These are phyloP conservation scores for Lachancea dasiensis DNA, from an alignment of 805 yeast species.

Conservation along the genomic window DNA sequence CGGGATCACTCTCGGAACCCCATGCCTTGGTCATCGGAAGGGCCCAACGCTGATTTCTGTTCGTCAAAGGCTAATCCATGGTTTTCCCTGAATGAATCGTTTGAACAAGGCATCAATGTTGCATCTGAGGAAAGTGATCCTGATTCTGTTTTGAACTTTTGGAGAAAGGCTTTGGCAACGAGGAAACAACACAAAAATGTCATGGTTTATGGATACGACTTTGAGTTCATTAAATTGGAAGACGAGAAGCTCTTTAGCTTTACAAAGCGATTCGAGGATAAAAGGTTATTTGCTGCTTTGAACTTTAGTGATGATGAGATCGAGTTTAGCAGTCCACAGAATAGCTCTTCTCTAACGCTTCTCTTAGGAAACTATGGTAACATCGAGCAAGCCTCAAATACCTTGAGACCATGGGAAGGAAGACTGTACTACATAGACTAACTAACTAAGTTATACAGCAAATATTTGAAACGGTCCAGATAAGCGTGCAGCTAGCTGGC, in stretches of 20 bases:
- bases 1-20: conserved; percentile 54
- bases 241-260: conserved; percentile 39
- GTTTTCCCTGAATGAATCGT: conserved; percentile 48
- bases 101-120: conserved; percentile 42
- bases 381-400: conserved; percentile 14
- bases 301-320: conserved; percentile 37
- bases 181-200: conserved; percentile 43
- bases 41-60: conserved; percentile 41
- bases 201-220: conserved; percentile 40
- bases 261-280: conserved; percentile 34
- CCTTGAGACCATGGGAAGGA: conserved; percentile 40
- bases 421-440: conserved; percentile 33
- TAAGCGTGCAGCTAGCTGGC: too few species aligned
- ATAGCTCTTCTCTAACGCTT: conserved; percentile 28
- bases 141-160: conserved; percentile 41
- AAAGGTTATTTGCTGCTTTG: conserved; percentile 36
- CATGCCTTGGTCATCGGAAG: conserved; percentile 44
- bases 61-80: conserved; percentile 42
- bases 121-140: conserved; percentile 41
- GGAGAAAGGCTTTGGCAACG: conserved; percentile 37
- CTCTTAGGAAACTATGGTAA: conserved; percentile 29
- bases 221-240: conserved; percentile 40
- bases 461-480: too few species aligned
- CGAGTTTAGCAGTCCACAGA: conserved; percentile 29
- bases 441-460: too few species aligned